A percentile compares a stretch with the other conserved stretches of the same genome.
Evolutionary conservation across 805 yeast species (phyloP).

Genomic region (Barnettozyma californica): DNA sequence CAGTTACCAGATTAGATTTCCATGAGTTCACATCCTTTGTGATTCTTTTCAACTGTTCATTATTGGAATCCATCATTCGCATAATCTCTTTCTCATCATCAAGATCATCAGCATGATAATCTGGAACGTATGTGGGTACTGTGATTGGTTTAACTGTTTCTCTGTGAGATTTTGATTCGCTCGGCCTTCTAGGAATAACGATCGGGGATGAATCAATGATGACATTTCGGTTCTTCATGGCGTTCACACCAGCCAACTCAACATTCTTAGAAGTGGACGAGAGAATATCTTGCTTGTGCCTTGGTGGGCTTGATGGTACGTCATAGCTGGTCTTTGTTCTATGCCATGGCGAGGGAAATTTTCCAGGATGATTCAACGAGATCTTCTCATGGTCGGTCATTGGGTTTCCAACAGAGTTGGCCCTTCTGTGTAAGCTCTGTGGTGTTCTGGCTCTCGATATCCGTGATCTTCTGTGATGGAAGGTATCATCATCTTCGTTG

Average conservation of each 20-base stretch:
- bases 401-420: constrained; percentile 5
- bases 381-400: constrained; percentile 1
- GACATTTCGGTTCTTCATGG: constrained; percentile 5
- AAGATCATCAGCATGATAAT: too few relatives aligned
- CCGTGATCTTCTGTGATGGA: neutral
- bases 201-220: constrained; percentile 11
- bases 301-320: constrained; percentile 6
- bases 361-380: constrained; percentile 20
- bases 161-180: neutral
- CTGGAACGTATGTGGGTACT: neutral
- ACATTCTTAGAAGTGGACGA: constrained; percentile 12
- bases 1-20: constrained; percentile 9
- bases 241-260: constrained; percentile 4
- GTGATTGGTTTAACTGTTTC: neutral
- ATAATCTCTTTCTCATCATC: constrained; percentile 6
- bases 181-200: constrained; percentile 3
- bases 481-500: constrained; percentile 3
- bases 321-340: neutral
- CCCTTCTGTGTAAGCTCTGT: constrained; percentile 5
- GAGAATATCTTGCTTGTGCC: neutral
- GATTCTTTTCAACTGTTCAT: constrained; percentile 21
- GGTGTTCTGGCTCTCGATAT: constrained; percentile 4
- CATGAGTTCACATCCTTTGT: constrained; percentile 20
- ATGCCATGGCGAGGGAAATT: constrained; percentile 22
- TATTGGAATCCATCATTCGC: constrained; percentile 10